Conservation (phyloP, 2,329 filamentous ascomycete species). For the Fusarium sp. region DNA sequence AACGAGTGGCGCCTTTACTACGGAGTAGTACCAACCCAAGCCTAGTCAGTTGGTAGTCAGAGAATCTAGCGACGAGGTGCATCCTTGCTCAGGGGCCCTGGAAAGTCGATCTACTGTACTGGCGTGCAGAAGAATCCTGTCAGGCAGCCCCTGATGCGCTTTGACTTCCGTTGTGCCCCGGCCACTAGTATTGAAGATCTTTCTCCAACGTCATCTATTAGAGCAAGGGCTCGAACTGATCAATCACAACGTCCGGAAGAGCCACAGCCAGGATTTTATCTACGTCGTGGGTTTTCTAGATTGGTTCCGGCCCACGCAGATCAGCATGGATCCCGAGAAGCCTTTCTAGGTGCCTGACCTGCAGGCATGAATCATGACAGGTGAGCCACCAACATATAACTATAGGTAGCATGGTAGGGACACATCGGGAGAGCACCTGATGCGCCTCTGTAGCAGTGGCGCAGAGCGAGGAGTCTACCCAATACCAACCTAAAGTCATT, state of each 20-base stretch:
- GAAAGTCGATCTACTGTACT: neutral
- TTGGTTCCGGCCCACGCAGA: neutral
- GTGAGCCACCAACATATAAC: neutral
- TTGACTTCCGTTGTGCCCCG: constrained; percentile 3
- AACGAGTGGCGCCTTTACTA: neutral
- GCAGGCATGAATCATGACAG: neutral
- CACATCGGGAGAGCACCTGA: neutral
- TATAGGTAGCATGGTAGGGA: neutral
- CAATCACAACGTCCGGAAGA: neutral
- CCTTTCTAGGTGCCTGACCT: neutral
- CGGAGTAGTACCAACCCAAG: neutral
- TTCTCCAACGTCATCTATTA: neutral
- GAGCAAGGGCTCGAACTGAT: neutral
- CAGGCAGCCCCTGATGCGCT: neutral
- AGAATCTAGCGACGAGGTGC: neutral
- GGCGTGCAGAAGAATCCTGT: neutral
- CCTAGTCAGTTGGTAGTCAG: neutral
- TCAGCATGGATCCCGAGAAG: neutral
- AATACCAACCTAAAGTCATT: neutral
- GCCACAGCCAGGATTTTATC: neutral
- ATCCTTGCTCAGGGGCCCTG: constrained; percentile 2
- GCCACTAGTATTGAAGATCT: neutral
- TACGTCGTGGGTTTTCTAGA: neutral
- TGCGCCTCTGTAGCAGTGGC: neutral
- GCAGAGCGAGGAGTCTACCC: neutral